Conservation (phyloP, 2,329 filamentous ascomycete genomes). For the Ceratocystis eucalypticola region DNA sequence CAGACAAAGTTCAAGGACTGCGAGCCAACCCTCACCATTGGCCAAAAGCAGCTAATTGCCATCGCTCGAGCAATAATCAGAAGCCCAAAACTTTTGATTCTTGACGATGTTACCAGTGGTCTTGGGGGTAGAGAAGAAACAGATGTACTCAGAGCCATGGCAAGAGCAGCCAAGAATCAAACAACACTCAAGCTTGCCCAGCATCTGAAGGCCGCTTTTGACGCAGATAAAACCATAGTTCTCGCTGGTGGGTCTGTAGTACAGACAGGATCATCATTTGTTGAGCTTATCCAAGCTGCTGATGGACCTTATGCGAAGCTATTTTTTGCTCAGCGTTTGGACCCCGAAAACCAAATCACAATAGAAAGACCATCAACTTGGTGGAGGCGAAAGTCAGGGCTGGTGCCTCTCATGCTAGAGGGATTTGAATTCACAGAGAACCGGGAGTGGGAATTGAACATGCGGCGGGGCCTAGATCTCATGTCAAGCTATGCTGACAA, state of each 20-base stretch:
- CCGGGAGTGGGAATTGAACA: slow-evolving; percentile 14
- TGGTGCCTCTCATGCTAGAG: slow-evolving; percentile 14
- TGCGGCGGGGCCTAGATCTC: slow-evolving; percentile 14
- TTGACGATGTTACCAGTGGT: slow-evolving; percentile 54
- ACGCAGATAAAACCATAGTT: slow-evolving; percentile 51
- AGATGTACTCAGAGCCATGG: slow-evolving; percentile 41
- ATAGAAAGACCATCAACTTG: slow-evolving; percentile 13
- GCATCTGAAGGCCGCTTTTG: slow-evolving; percentile 40
- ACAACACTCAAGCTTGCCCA: slow-evolving; percentile 54
- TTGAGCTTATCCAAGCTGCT: slow-evolving; percentile 35
- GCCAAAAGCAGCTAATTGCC: slow-evolving; percentile 50
- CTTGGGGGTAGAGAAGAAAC: slow-evolving; percentile 31
- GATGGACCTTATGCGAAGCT: slow-evolving; percentile 34
- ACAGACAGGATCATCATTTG: slow-evolving; percentile 47
- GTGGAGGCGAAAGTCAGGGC: slow-evolving; percentile 18
- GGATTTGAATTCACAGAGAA: slow-evolving; percentile 16
- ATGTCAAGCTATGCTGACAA: slow-evolving; percentile 8
- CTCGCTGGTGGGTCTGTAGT: slow-evolving; percentile 50
- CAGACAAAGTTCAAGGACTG: slow-evolving; percentile 38
- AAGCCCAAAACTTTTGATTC: slow-evolving; percentile 40
- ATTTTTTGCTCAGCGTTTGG: slow-evolving; percentile 26
- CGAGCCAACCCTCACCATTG: slow-evolving; percentile 45
- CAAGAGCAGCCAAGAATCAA: slow-evolving; percentile 37
- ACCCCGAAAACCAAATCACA: slow-evolving; percentile 19
- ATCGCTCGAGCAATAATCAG: slow-evolving; percentile 38